Evolutionary conservation across 148 eudicot genomes (phyloP).

Genomic region (Beta vulgaris): DNA sequence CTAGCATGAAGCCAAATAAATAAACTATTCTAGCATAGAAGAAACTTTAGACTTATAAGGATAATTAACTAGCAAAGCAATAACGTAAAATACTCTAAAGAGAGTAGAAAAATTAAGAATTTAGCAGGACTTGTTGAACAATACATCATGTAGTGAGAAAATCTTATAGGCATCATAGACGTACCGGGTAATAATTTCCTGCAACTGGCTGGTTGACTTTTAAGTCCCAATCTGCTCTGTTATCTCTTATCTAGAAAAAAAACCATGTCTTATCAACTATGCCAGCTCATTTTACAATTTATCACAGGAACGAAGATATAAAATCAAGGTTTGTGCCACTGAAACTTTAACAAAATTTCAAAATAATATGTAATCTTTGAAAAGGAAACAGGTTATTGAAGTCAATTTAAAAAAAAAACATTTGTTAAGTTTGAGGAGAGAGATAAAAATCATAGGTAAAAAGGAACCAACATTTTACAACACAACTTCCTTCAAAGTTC

Average conservation of each 20-base stretch:
- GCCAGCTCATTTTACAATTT: background rate
- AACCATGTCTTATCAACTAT: background rate
- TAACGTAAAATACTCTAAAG: background rate
- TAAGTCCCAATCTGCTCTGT: slow-evolving; percentile 70
- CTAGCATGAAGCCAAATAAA: background rate
- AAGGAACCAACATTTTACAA: background rate
- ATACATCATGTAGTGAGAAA: background rate
- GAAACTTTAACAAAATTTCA: background rate
- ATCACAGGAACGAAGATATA: background rate
- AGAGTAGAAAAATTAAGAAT: background rate
- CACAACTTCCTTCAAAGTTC: background rate
- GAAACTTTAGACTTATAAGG: background rate
- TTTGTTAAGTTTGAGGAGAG: background rate
- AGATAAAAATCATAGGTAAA: background rate
- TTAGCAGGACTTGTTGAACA: background rate
- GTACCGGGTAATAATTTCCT: slow-evolving; percentile 82
- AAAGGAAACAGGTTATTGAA: background rate
- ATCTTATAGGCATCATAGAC: slow-evolving; percentile 12
- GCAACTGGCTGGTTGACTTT: slow-evolving; percentile 65
- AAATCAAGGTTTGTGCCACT: background rate
- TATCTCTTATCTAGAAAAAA: slow-evolving; percentile 56
- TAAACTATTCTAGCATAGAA: background rate
- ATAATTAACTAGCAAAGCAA: background rate
- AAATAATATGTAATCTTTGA: background rate
- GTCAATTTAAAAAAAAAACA: no score